Percentiles rank a stretch among this genome's conserved stretches.
phyloP scores from a whole-genome alignment of 2,329 filamentous ascomycete species.

The Pyrenochaeta sp. region DNA sequence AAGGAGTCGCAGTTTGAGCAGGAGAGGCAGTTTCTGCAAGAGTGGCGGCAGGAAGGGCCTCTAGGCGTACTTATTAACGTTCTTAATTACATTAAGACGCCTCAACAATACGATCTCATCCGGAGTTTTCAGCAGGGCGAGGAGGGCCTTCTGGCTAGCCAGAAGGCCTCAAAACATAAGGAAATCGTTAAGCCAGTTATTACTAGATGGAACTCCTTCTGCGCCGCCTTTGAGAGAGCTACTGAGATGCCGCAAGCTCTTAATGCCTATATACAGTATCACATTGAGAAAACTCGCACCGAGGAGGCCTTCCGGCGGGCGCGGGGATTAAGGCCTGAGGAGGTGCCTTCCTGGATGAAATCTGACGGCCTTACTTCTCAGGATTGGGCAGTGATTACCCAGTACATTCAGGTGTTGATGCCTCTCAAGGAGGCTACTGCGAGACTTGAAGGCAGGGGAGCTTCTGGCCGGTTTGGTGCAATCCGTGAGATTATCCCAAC shows the following conservation, averaged over 20 bases:
- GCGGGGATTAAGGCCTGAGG: not conserved
- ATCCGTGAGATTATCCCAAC: no score
- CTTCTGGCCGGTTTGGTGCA: no score
- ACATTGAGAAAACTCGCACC: not conserved
- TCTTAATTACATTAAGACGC: constrained; percentile 3
- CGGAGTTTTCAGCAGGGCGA: not conserved
- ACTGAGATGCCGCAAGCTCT: not conserved
- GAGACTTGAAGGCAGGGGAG: no score
- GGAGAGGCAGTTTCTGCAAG: not conserved
- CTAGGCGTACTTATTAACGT: constrained; percentile 4
- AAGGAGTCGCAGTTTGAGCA: not conserved
- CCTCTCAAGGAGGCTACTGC: constrained; percentile 3
- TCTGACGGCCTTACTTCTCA: not conserved
- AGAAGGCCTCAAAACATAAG: not conserved
- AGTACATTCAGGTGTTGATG: not conserved
- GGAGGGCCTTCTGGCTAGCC: not conserved
- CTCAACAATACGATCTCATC: not conserved
- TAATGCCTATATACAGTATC: not conserved
- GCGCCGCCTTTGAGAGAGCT: constrained; percentile 2
- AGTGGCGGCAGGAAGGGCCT: not conserved
- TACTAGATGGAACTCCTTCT: constrained; percentile 3
- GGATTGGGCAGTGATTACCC: not conserved
- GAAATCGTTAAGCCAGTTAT: constrained; percentile 1
- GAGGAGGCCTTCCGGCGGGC: not conserved
- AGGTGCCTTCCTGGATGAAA: not conserved